These are phyloP conservation scores for Teratosphaeria nubilosa DNA, from an alignment of 2,329 filamentous ascomycete genomes.

Conservation along the genomic window DNA sequence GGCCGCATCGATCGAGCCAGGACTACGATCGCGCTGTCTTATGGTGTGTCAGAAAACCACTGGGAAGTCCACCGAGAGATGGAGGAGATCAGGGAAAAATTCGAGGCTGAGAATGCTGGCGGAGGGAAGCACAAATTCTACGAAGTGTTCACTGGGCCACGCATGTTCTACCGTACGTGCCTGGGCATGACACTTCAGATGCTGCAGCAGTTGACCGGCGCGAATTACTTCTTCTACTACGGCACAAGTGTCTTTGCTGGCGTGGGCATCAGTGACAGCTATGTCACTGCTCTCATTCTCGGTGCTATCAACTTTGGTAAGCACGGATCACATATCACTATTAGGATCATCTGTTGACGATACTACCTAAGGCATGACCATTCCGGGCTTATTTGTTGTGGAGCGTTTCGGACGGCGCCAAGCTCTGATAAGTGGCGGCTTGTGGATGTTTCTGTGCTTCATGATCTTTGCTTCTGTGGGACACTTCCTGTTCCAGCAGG, in stretches of 20 bases:
- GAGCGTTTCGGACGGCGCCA: slow-evolving; percentile 37
- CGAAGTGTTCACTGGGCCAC: slow-evolving; percentile 55
- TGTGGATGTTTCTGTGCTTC: slow-evolving; percentile 50
- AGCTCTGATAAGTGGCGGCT: slow-evolving; percentile 34
- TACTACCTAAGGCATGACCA: slow-evolving; percentile 25
- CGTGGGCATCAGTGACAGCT: slow-evolving; percentile 23
- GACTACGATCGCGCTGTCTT: slow-evolving; percentile 43
- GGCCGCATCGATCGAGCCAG: slow-evolving; percentile 43
- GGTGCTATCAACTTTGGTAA: slow-evolving; percentile 40
- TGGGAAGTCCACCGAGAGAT: slow-evolving; percentile 44
- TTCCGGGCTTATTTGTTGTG: slow-evolving; percentile 38
- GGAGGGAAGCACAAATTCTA: slow-evolving; percentile 49
- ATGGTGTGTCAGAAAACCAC: slow-evolving; percentile 47
- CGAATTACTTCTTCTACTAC: slow-evolving; percentile 55
- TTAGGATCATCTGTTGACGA: background rate
- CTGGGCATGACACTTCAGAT: slow-evolving; percentile 55
- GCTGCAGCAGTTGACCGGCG: slow-evolving; percentile 58
- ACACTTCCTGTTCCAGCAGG: slow-evolving; percentile 30
- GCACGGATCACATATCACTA: slow-evolving; percentile 14
- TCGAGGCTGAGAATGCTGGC: slow-evolving; percentile 42
- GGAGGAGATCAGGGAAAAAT: slow-evolving; percentile 45
- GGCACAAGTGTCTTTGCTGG: slow-evolving; percentile 37
- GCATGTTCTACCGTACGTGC: slow-evolving; percentile 55
- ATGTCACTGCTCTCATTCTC: slow-evolving; percentile 39
- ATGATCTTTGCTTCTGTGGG: slow-evolving; percentile 41